Evolutionary conservation across 805 yeast species (phyloP).

Genomic region (Kodamaea neixiangensis): DNA sequence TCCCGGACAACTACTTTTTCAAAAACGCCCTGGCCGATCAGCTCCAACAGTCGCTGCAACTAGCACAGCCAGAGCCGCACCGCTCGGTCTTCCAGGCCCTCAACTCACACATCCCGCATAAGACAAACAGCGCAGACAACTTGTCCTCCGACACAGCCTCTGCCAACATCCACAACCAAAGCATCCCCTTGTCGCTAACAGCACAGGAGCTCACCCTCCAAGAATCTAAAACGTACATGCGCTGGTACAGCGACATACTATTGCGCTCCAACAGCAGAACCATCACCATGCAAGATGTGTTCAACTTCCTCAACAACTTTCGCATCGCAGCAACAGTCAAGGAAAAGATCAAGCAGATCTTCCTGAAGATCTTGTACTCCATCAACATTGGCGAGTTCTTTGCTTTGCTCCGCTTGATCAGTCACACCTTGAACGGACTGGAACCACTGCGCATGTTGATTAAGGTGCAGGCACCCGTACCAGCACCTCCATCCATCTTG

Average conservation of each 20-base stretch:
- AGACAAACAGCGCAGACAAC: constrained; percentile 13
- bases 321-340: constrained; percentile 55
- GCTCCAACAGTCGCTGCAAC: constrained; percentile 6
- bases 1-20: constrained; percentile 11
- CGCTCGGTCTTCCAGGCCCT: constrained; percentile 3
- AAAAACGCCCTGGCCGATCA: constrained; percentile 19
- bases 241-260: constrained; percentile 90
- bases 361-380: constrained; percentile 51
- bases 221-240: constrained; percentile 80
- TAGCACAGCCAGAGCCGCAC: not conserved
- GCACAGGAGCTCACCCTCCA: constrained; percentile 69
- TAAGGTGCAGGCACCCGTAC: constrained; percentile 60
- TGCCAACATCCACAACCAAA: constrained; percentile 2
- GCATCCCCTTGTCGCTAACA: constrained; percentile 64
- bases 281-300: constrained; percentile 75
- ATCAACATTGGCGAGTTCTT: constrained; percentile 89
- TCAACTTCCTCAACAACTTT: constrained; percentile 76
- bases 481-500: constrained; percentile 78
- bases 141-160: constrained; percentile 11
- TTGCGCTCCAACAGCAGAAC: constrained; percentile 67
- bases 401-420: constrained; percentile 76
- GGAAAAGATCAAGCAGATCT: constrained; percentile 52
- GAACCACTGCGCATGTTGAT: constrained; percentile 59
- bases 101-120: constrained; percentile 3
- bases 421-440: constrained; percentile 63